Evolutionary conservation across 805 yeast species (phyloP).

Genomic region (Clavispora santaluciae): DNA sequence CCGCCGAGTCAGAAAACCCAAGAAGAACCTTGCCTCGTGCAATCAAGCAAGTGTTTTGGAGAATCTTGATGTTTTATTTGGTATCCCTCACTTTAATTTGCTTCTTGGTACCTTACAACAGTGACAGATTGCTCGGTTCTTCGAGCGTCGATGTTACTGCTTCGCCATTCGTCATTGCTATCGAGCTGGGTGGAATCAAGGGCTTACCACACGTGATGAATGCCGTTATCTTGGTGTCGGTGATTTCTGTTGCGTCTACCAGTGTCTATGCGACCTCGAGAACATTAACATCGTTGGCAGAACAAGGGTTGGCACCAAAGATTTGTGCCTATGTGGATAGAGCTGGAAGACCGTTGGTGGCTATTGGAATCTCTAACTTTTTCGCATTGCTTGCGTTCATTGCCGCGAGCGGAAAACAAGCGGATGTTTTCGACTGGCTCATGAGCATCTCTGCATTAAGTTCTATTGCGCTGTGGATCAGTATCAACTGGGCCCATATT

Average conservation of each 20-base stretch:
- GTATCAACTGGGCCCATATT: slow-evolving; percentile 61
- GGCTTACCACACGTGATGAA: slow-evolving; percentile 65
- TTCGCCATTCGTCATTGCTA: slow-evolving; percentile 76
- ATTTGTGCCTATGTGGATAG: slow-evolving; percentile 66
- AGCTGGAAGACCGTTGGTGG: slow-evolving; percentile 72
- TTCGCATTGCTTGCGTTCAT: slow-evolving; percentile 60
- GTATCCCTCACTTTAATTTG: slow-evolving; percentile 50
- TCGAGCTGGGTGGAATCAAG: slow-evolving; percentile 54
- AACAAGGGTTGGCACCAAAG: slow-evolving; percentile 59
- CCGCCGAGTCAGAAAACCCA: slow-evolving; percentile 73
- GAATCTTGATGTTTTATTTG: slow-evolving; percentile 69
- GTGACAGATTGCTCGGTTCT: slow-evolving; percentile 42
- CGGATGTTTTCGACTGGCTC: slow-evolving; percentile 66
- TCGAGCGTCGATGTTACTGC: slow-evolving; percentile 55
- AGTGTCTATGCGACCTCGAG: slow-evolving; percentile 59
- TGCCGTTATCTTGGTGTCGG: slow-evolving; percentile 63
- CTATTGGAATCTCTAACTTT: slow-evolving; percentile 48
- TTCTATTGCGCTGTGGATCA: slow-evolving; percentile 76
- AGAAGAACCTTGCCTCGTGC: slow-evolving; percentile 64
- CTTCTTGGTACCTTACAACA: slow-evolving; percentile 63
- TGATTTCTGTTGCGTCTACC: slow-evolving; percentile 68
- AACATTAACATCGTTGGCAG: slow-evolving; percentile 61
- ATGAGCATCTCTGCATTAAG: slow-evolving; percentile 74
- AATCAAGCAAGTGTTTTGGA: slow-evolving; percentile 79
- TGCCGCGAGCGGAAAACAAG: slow-evolving; percentile 54